Conservation (phyloP, 495 filamentous ascomycete genomes). For the Talaromyces ruber region DNA sequence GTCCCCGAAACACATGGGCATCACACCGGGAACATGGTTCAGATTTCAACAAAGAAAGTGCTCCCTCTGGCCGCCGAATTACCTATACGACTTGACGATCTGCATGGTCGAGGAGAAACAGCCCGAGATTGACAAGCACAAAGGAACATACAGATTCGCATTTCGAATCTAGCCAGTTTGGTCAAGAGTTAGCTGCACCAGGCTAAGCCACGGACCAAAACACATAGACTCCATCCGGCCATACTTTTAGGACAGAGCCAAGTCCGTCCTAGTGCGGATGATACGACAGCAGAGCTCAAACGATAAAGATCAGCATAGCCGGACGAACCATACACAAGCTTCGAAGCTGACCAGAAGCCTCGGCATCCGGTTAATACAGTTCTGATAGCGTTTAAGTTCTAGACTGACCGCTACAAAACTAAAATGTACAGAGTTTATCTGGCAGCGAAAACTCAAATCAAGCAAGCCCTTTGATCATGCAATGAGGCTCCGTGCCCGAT, state of each 20-base stretch:
- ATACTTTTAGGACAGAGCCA: background rate
- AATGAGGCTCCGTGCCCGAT: background rate
- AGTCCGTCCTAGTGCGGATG: background rate
- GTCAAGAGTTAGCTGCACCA: background rate
- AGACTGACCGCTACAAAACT: background rate
- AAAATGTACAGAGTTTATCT: background rate
- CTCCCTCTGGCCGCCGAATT: background rate
- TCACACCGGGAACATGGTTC: background rate
- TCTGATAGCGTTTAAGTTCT: background rate
- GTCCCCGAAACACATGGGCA: background rate
- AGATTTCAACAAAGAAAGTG: background rate
- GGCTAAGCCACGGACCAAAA: background rate
- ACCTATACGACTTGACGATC: background rate
- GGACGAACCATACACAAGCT: background rate
- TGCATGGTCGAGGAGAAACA: background rate
- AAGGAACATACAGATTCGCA: background rate
- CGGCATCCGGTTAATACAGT: background rate
- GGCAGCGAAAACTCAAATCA: background rate
- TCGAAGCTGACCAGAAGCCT: background rate
- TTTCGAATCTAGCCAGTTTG: background rate
- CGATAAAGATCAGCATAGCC: background rate
- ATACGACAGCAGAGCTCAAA: background rate
- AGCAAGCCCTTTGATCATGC: background rate
- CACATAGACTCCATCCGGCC: background rate
- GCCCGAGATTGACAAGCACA: background rate